Conservation (phyloP, 2,329 filamentous ascomycete genomes). For the Aureobasidium sp. region DNA sequence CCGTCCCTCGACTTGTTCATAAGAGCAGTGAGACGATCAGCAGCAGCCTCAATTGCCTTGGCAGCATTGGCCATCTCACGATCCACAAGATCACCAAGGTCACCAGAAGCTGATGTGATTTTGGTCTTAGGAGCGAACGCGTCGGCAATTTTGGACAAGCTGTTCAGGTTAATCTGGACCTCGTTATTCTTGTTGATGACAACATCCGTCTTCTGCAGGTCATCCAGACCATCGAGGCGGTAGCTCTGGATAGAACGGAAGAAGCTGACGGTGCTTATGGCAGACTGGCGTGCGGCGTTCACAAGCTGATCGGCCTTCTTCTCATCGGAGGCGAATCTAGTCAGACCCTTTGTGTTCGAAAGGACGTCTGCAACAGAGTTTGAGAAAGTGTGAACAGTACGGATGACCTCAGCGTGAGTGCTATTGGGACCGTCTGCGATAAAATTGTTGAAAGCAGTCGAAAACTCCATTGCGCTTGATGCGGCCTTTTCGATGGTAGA, state of each 20-base stretch:
- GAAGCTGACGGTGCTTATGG: conserved; percentile 82
- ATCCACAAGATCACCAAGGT: conserved; percentile 89
- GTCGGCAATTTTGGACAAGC: conserved; percentile 87
- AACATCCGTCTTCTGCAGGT: conserved; percentile 88
- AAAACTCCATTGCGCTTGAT: conserved; percentile 90
- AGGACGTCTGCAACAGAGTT: conserved; percentile 89
- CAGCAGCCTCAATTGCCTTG: conserved; percentile 88
- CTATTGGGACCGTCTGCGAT: conserved; percentile 93
- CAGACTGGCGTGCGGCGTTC: conserved; percentile 74
- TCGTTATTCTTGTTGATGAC: conserved; percentile 98
- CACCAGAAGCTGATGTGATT: conserved; percentile 68
- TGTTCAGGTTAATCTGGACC: conserved; percentile 88
- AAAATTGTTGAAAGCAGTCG: conserved; percentile 96
- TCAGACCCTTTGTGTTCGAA: conserved; percentile 93
- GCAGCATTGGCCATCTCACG: conserved; percentile 87
- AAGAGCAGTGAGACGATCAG: conserved; percentile 80
- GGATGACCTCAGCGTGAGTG: conserved; percentile 83
- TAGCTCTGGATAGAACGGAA: conserved; percentile 93
- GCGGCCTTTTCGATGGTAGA: conserved; percentile 97
- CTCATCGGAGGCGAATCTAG: conserved; percentile 86
- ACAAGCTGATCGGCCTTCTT: conserved; percentile 86
- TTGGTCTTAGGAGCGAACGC: conserved; percentile 86
- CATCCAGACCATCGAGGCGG: conserved; percentile 81
- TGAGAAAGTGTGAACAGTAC: conserved; percentile 82
- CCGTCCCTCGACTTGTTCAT: conserved; percentile 95